Base-by-base conservation (phyloP, 2,329 filamentous ascomycete species). In the Colletotrichum tanaceti region DNA sequence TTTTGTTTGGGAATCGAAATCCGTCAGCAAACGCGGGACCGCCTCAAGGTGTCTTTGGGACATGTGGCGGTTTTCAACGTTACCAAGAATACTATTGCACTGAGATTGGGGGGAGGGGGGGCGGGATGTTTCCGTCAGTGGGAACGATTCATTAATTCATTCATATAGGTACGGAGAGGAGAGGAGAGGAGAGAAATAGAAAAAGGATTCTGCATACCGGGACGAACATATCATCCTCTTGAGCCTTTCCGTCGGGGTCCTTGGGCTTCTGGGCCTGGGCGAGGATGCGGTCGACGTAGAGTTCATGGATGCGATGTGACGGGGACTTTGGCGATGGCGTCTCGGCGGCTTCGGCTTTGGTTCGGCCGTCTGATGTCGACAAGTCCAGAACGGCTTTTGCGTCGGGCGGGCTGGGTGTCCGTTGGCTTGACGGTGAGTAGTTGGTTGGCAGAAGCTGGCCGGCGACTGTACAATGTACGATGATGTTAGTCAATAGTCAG, bases 11-110 rank as follows among this genome's bases (percentile, higher is more conserved):
- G n/a, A n/a, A 28, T 28, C 6, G 6, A 28, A n/a, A 46, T 22
- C 5, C 32, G 24, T 46, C 14, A 59, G 50, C 60, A 41, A 61
- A 16, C 32, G 61, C 13, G 64, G 52, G 65, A 6, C 5, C 39
- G 50, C n/a, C 22, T 54, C 16, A 59, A 22, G 16, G n/a, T n/a
- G n/a, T n/a, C n/a, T 28, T 1, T 5, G 28, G 28, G 5, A 28
- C 9, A 46, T 53, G 38, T 9, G 49, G 18, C 14, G n/a, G 44
- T 18, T 57, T 55, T 28, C 28, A 28, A 28, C 32, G 61, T n/a
- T 71, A 71, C 75, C 73, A 55, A 77, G 74, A 44, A 77, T 69
- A 18, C 73, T 74, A 24, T 76, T 77, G 16, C 73, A 72, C 74
- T 78, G 16, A 28, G n/a, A 28, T 3, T n/a, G n/a, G n/a, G n/a